phyloP scores from a whole-genome alignment of 2,329 filamentous ascomycete species.

The Neonectria punicea region DNA sequence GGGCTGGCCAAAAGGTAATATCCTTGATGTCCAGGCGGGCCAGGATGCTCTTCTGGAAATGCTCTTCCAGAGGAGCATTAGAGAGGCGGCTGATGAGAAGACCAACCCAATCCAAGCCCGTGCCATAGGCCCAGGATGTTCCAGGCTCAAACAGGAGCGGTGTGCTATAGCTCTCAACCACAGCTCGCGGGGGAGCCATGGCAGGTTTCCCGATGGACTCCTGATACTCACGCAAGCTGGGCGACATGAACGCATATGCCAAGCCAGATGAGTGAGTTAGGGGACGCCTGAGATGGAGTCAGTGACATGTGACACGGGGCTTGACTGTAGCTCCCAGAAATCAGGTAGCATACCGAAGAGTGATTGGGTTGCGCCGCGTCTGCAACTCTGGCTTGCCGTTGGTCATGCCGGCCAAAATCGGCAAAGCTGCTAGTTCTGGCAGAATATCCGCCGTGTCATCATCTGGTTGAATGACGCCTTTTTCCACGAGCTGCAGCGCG shows the following conservation, averaged over 20 bases:
- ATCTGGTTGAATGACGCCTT: neutral
- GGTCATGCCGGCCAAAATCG: neutral
- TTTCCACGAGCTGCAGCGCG: neutral
- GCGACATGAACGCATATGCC: neutral
- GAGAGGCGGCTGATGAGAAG: neutral
- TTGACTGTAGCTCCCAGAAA: neutral
- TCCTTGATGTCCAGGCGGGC: neutral
- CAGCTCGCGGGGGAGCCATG: neutral
- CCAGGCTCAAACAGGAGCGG: neutral
- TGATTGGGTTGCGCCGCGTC: constrained; percentile 2
- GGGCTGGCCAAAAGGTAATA: neutral
- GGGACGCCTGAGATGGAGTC: neutral
- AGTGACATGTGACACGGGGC: neutral
- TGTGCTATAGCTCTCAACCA: neutral
- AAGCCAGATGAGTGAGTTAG: neutral
- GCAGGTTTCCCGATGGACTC: neutral
- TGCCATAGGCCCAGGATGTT: neutral
- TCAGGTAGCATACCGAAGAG: neutral
- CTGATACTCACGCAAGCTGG: neutral
- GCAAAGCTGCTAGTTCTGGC: neutral
- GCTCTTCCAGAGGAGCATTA: neutral
- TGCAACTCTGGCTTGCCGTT: neutral
- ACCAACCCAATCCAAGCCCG: neutral
- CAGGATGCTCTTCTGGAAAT: neutral
- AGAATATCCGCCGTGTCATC: neutral